Evolutionary conservation across 2,329 filamentous ascomycete genomes (phyloP), one percentile per base, ranked within the genome.

Genomic region (Simplicillium aogashimaense): DNA sequence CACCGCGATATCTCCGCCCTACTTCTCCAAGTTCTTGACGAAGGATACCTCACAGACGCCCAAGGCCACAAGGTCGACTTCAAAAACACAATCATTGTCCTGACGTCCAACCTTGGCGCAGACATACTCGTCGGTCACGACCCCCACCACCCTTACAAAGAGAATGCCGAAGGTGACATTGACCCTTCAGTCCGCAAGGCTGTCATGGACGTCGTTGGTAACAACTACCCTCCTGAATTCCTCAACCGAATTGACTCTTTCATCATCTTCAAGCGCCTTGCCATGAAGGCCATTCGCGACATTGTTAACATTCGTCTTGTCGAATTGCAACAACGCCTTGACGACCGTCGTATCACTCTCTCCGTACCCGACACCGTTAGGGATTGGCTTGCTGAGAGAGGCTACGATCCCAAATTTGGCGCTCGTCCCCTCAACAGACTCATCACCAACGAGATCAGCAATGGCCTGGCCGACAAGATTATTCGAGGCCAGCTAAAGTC

Each of bases 21-120:
- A 3, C 74, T 98, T 4, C 75, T 98, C 4, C 92, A 97, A 60
- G 90, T 97, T 0, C 76, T 98, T 1, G 92, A 97, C 55, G 92
- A 97, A 59, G 92, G 92, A 3, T 95, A 92, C 66, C 74, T 98
- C 37, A 97, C 90, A 1, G 92, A 97, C 57, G 81, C 87, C 0
- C 90, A 97, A 63, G 92, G 92, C 28, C 89, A 95, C 67, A 95
- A 92, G 61, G 83, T 98, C 44, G 92, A 97, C 58, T 97, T 97
- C 70, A 76, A 85, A 45, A 97, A 95, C 62, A 95, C 90, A 7
- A 84, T 97, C 53, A 95, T 97, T 50, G 90, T 97, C 3, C 74
- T 98, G 41, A 97, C 92, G 0, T 95, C 88, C 30, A 98, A 98
- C 58, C 75, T 98, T 2, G 92, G 92, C 31, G 89, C 92, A 12